These are phyloP conservation scores for Solanum hybrid DNA, from an alignment of 305 asterid species.

Conservation along the genomic window DNA sequence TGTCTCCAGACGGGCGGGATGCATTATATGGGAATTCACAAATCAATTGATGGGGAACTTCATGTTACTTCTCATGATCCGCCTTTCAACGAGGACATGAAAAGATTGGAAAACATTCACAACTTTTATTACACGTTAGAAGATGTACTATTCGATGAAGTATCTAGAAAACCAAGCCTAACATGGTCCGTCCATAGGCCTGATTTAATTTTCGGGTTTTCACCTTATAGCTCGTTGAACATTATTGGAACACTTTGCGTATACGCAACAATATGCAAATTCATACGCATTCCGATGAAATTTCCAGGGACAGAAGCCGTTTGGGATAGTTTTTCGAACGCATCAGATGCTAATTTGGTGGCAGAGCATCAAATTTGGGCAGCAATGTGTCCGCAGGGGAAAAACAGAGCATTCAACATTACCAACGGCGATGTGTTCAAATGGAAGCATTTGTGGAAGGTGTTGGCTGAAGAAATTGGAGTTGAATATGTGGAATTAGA, in stretches of 20 bases:
- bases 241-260: constrained; percentile 47
- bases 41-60: constrained; percentile 35
- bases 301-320: constrained; percentile 43
- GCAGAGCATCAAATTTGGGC: constrained; percentile 76
- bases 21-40: constrained; percentile 44
- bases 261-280: constrained; percentile 57
- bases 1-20: constrained; percentile 54
- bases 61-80: constrained; percentile 35
- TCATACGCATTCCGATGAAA: constrained; percentile 28
- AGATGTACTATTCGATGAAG: constrained; percentile 30
- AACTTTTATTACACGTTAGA: constrained; percentile 57
- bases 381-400: constrained; percentile 29
- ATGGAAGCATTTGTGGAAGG: constrained; percentile 61
- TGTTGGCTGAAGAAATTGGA: constrained; percentile 37
- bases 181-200: constrained; percentile 63
- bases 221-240: constrained; percentile 57
- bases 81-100: constrained; percentile 41
- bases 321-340: constrained; percentile 39
- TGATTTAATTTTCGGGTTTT: constrained; percentile 46
- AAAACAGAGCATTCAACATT: constrained; percentile 41
- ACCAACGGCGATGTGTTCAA: constrained; percentile 55
- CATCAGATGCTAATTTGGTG: constrained; percentile 46
- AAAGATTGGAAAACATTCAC: constrained; percentile 29
- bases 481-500: constrained; percentile 36
- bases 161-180: constrained; percentile 7